Conservation (phyloP, 2,329 filamentous ascomycete species). For the Fusarium sp. region DNA sequence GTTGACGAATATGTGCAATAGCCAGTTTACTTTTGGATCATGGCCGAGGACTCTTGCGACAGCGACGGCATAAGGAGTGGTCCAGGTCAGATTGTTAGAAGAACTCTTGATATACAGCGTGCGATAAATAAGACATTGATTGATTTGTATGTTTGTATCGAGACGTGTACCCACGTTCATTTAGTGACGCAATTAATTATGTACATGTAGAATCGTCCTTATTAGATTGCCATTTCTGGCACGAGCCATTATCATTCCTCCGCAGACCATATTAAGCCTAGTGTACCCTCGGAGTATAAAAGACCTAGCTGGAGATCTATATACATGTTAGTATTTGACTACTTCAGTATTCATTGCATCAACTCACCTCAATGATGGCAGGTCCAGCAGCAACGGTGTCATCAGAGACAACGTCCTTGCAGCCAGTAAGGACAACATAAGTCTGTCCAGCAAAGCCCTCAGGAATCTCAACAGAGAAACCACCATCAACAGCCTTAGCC, state of each 20-base stretch:
- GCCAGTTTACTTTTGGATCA: conserved; percentile 62
- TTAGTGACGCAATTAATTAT: neutral
- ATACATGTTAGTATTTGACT: neutral
- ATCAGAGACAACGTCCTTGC: conserved; percentile 46
- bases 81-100: neutral
- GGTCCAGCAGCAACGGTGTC: conserved; percentile 51
- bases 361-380: conserved; percentile 43
- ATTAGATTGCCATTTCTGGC: neutral
- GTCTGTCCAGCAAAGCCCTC: conserved; percentile 49
- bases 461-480: conserved; percentile 38
- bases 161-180: neutral
- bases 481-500: conserved; percentile 30
- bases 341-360: accelerated
- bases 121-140: neutral
- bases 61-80: neutral
- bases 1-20: conserved; percentile 70
- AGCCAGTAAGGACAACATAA: conserved; percentile 50
- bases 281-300: accelerated
- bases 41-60: conserved; percentile 20
- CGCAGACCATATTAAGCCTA: accelerated
- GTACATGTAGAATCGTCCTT: neutral
- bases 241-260: neutral
- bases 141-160: accelerated
- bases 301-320: conserved; percentile 23
- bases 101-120: neutral